phyloP scores from a whole-genome alignment of 2,329 filamentous ascomycete genomes.

The Rosellinia necatrix region DNA sequence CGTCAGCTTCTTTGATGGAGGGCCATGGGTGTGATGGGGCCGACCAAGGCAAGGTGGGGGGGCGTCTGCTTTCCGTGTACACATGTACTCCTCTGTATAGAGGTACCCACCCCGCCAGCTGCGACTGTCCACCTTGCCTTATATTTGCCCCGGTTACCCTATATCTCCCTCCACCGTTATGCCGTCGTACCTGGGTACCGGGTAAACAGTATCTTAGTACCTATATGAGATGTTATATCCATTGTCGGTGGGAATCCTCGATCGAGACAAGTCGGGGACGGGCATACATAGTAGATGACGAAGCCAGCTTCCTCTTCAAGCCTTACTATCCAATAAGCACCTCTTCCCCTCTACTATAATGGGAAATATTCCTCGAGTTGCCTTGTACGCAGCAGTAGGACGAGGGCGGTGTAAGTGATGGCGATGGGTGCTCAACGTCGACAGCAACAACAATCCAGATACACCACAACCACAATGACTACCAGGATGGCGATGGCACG shows the following conservation, averaged over 20 bases:
- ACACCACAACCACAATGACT: conserved; percentile 4
- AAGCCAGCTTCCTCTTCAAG: conserved; percentile 21
- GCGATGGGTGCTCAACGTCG: conserved; percentile 7
- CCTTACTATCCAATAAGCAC: conserved; percentile 14
- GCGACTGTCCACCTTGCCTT: too few relatives aligned
- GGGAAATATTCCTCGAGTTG: conserved; percentile 4
- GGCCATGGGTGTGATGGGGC: conserved; percentile 19
- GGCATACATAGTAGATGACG: conserved; percentile 25
- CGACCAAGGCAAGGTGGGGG: not conserved
- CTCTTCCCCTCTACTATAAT: not conserved
- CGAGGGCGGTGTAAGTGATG: conserved; percentile 20
- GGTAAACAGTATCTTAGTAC: not conserved
- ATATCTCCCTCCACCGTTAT: too few relatives aligned
- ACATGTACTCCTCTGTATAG: not conserved
- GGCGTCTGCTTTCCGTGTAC: not conserved
- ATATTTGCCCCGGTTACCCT: too few relatives aligned
- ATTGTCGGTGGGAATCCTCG: not conserved
- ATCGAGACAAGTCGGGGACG: not conserved
- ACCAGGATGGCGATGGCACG: not conserved
- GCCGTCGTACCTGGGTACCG: too few relatives aligned
- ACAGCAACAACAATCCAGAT: conserved; percentile 7
- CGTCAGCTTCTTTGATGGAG: conserved; percentile 41
- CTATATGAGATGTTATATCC: too few relatives aligned
- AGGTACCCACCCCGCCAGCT: not conserved
- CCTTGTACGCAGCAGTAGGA: not conserved